phyloP scores from a whole-genome alignment of 2,329 filamentous ascomycete genomes.

The Paecilomyces variotii region DNA sequence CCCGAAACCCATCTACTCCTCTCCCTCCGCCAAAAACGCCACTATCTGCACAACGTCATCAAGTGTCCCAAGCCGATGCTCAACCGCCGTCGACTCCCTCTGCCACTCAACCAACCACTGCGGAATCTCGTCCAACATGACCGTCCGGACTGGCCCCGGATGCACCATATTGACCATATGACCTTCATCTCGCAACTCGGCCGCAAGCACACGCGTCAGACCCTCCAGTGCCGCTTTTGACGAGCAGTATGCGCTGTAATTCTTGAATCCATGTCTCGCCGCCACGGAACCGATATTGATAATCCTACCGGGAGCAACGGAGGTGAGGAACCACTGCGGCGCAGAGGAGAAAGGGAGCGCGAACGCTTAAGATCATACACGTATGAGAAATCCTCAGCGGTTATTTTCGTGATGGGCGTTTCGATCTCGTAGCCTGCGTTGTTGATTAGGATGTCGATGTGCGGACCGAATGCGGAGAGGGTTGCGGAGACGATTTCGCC shows the following conservation, averaged over 20 bases:
- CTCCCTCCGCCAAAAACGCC: slow-evolving; percentile 45
- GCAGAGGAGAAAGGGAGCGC: slow-evolving; percentile 46
- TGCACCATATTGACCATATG: slow-evolving; percentile 56
- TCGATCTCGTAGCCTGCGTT: slow-evolving; percentile 34
- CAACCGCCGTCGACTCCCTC: slow-evolving; percentile 44
- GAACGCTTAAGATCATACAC: slow-evolving; percentile 53
- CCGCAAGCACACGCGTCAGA: slow-evolving; percentile 51
- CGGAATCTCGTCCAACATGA: slow-evolving; percentile 49
- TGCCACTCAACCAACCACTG: slow-evolving; percentile 43
- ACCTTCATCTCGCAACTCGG: slow-evolving; percentile 48
- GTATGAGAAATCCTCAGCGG: slow-evolving; percentile 42
- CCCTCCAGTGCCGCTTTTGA: slow-evolving; percentile 55
- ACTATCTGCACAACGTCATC: slow-evolving; percentile 52
- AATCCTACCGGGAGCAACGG: slow-evolving; percentile 40
- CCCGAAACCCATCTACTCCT: slow-evolving; percentile 46
- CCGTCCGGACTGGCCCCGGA: slow-evolving; percentile 52
- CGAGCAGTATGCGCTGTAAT: slow-evolving; percentile 45
- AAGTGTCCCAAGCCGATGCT: slow-evolving; percentile 43
- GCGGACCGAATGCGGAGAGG: slow-evolving; percentile 10
- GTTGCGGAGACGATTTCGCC: slow-evolving; percentile 10
- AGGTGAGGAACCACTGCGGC: slow-evolving; percentile 48
- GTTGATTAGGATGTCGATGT: slow-evolving; percentile 24
- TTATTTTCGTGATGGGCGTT: slow-evolving; percentile 34
- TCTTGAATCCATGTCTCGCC: slow-evolving; percentile 39
- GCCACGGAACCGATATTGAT: slow-evolving; percentile 53